Base-by-base conservation (phyloP, 2,329 filamentous ascomycete species). In the Sclerotiophoma versabilis region DNA sequence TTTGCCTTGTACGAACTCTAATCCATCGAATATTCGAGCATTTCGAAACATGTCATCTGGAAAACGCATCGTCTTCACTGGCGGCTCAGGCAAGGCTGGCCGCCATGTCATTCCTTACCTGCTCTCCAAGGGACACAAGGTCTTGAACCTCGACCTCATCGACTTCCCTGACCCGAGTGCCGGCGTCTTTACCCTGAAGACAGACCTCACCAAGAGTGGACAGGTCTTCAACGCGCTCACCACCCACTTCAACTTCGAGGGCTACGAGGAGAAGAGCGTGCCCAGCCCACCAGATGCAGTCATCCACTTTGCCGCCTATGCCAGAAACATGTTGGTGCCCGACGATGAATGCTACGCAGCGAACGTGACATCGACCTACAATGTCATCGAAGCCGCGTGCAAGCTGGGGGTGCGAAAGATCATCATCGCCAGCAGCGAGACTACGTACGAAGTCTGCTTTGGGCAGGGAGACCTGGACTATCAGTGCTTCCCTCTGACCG, bases 401-500 rank as follows among this genome's bases (percentile, higher is more conserved):
- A 86, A 86, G 58, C 75, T 87, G 0, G 83, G 84, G 11, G 82
- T 88, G 6, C 80, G 79, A 60, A 88, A 88, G 64, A 82, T 88
- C 62, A 78, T 88, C 63, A 80, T 87, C 41, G 85, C 85, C 1
- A 82, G 78, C 52, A 82, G 79, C 17, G 83, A 86, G 62, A 85
- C 83, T 0, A 83, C 81, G 0, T 88, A 88, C 62, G 85, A 84
- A 15, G 83, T 87, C 0, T 85, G 82, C 59, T 87, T 85, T 61
- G 80, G 82, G 0, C 83, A 87, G 59, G 85, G 85, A 2, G 78
- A 85, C 54, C 70, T 79, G 5, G 80, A 84, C 26, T 87, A 82
- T 62, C 76, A 81, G 15, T 78, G 78, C 6, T 87, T 87, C 61
- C 85, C 85, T 0, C 72, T 87, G 0, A 79, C 84, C 20, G 85